Percentiles rank a stretch among this genome's conserved stretches.
Evolutionary conservation across 305 asterid genomes (phyloP).

Genomic region (Plantago coronopus): DNA sequence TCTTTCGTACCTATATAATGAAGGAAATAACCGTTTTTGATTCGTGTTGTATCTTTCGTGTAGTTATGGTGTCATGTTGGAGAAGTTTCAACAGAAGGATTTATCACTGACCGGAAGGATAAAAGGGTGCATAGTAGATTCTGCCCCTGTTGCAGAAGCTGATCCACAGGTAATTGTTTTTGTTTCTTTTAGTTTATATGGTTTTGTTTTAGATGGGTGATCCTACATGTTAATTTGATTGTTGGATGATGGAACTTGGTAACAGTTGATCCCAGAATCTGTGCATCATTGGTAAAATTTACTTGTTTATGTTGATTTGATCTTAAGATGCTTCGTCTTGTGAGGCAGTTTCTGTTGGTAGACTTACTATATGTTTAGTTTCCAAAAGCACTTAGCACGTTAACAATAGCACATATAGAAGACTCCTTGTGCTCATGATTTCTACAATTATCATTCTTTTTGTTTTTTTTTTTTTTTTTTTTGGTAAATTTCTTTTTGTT

Average conservation of each 20-base stretch:
- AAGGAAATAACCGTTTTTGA: conserved; percentile 8
- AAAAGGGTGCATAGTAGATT: conserved; percentile 84
- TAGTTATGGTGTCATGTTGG: conserved; percentile 87
- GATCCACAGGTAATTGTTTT: conserved; percentile 70
- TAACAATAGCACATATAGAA: not conserved
- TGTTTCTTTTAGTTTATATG: not conserved
- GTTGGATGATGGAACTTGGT: conserved; percentile 14
- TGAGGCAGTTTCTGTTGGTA: no score
- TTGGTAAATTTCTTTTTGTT: no score
- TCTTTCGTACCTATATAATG: not conserved
- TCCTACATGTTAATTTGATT: no score
- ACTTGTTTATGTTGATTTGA: not conserved
- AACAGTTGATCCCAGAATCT: not conserved
- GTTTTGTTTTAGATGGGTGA: not conserved
- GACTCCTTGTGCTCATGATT: no score
- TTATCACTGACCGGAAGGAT: conserved; percentile 49
- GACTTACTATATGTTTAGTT: not conserved
- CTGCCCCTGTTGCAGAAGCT: conserved; percentile 81
- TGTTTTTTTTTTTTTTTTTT: no score
- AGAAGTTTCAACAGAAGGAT: conserved; percentile 70
- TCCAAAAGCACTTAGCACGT: not conserved
- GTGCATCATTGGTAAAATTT: not conserved
- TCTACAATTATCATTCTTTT: no score
- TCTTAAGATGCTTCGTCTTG: no score
- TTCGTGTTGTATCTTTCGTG: conserved; percentile 21